Conservation (phyloP, 352 stramenopile species). For the Globisporangium cylindrosporum region DNA sequence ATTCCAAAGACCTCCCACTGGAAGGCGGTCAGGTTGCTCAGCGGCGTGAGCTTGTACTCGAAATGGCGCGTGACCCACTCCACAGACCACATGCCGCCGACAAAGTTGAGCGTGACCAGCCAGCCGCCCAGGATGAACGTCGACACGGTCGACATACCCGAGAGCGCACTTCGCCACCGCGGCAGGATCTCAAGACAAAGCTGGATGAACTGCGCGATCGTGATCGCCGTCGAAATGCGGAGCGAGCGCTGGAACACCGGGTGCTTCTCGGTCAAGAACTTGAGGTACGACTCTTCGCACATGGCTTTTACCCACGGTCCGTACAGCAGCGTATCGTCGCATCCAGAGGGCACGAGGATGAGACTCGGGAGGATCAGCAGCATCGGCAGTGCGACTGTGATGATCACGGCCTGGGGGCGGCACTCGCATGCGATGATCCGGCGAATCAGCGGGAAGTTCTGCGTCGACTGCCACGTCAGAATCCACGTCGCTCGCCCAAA, state of each 20-base stretch:
- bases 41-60: slow-evolving; percentile 56
- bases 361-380: slow-evolving; percentile 70
- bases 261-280: slow-evolving; percentile 79
- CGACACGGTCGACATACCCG: slow-evolving; percentile 40
- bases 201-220: slow-evolving; percentile 84
- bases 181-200: slow-evolving; percentile 81
- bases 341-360: slow-evolving; percentile 71
- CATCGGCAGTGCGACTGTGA: slow-evolving; percentile 72
- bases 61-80: slow-evolving; percentile 81
- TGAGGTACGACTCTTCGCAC: slow-evolving; percentile 83
- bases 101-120: slow-evolving; percentile 58
- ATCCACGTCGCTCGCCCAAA: slow-evolving; percentile 87
- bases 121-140: slow-evolving; percentile 62
- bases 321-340: slow-evolving; percentile 25
- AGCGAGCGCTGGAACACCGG: slow-evolving; percentile 82
- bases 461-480: slow-evolving; percentile 83
- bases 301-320: slow-evolving; percentile 48
- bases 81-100: slow-evolving; percentile 61
- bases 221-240: slow-evolving; percentile 76
- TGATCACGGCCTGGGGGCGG: slow-evolving; percentile 72
- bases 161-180: slow-evolving; percentile 59
- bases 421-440: slow-evolving; percentile 80
- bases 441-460: slow-evolving; percentile 87
- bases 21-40: slow-evolving; percentile 59
- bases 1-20: slow-evolving; percentile 85